These are phyloP conservation scores for Aegilops umbellulata DNA, from an alignment of 176 grass and related monocot genomes.

Conservation along the genomic window DNA sequence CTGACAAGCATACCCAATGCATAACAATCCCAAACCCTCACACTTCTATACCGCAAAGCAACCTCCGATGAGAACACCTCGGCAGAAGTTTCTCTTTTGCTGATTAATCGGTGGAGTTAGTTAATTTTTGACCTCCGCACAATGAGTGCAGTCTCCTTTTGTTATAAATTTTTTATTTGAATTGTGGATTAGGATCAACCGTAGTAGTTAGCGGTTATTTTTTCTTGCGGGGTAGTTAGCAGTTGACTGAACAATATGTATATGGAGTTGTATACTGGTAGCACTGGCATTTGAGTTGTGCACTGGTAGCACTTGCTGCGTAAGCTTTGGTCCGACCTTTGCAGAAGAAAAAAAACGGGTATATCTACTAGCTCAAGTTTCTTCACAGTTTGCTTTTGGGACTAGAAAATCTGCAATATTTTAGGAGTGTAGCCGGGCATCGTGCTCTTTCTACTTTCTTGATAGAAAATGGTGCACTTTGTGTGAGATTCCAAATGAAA, in stretches of 20 bases:
- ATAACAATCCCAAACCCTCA: no score
- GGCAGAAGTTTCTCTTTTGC: no score
- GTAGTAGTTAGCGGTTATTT: not conserved
- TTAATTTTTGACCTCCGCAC: not conserved
- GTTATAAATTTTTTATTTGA: not conserved
- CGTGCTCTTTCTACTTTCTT: not conserved
- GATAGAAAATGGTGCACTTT: not conserved
- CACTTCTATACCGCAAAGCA: no score
- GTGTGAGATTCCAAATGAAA: slow-evolving; percentile 2
- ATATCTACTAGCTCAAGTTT: not conserved
- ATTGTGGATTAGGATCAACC: not conserved
- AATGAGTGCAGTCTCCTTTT: not conserved
- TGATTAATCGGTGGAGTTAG: not conserved
- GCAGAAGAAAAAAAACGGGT: not conserved
- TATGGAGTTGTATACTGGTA: slow-evolving; percentile 1
- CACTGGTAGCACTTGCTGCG: not conserved
- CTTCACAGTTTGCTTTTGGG: not conserved
- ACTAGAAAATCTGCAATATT: not conserved
- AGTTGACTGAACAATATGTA: not conserved
- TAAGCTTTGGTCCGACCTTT: not conserved
- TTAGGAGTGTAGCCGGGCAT: not conserved
- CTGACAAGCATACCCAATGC: no score
- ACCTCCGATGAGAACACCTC: no score
- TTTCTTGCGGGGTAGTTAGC: not conserved
- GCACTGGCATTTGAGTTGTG: no score